Percentiles rank a stretch among this genome's conserved stretches.
phyloP scores from a whole-genome alignment of 345 rosid species.

The Atalantia buxifolia region DNA sequence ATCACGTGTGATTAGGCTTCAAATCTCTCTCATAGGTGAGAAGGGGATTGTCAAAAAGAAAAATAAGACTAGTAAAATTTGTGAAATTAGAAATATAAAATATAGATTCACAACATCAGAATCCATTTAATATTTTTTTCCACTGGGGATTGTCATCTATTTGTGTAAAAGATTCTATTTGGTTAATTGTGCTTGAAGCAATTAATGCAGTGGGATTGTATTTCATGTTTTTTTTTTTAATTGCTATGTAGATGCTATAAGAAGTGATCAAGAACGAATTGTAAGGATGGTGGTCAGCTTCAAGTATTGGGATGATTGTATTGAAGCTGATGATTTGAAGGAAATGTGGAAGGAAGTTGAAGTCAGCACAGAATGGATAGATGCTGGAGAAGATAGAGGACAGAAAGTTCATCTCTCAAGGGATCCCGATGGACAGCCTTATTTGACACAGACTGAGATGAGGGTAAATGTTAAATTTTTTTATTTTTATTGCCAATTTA shows the following conservation, averaged over 20 bases:
- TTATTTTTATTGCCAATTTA: not conserved
- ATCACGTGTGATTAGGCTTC: not conserved
- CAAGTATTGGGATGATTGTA: constrained; percentile 87
- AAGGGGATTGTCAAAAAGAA: not conserved
- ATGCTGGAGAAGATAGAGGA: constrained; percentile 77
- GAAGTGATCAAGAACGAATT: constrained; percentile 16
- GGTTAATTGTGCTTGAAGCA: not conserved
- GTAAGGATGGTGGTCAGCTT: constrained; percentile 62
- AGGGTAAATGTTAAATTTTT: constrained; percentile 35
- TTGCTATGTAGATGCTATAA: constrained; percentile 3
- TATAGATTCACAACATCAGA: too few relatives aligned
- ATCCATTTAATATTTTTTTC: not conserved
- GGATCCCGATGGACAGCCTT: constrained; percentile 93
- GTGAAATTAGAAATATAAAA: not conserved
- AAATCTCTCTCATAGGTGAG: too few relatives aligned
- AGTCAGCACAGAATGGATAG: constrained; percentile 76
- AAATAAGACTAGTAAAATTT: not conserved
- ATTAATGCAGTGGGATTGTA: not conserved
- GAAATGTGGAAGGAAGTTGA: constrained; percentile 83
- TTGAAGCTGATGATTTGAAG: constrained; percentile 59
- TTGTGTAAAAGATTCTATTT: not conserved
- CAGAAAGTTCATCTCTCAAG: constrained; percentile 84
- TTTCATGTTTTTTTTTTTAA: not conserved
- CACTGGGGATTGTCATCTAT: not conserved
- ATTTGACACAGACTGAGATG: constrained; percentile 89